These are phyloP conservation scores for Polygonum aviculare DNA, from an alignment of 148 eudicot genomes.

Conservation along the genomic window DNA sequence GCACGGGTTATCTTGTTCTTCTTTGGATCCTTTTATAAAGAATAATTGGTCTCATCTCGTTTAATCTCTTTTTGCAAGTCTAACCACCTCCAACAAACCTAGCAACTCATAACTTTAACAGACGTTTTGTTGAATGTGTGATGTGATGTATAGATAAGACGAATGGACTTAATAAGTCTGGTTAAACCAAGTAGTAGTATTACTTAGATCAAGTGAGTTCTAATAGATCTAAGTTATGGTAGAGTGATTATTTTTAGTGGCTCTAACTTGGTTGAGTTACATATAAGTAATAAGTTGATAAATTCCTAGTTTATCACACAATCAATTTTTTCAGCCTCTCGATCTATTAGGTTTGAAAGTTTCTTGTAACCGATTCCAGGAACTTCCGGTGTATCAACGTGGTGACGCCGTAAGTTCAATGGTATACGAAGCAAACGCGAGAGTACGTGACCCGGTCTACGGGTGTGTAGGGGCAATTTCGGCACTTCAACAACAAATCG, in stretches of 20 bases:
- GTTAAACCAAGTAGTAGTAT: no score
- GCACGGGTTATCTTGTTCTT: constrained; percentile 1
- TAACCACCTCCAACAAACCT: constrained; percentile 6
- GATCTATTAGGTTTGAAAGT: no score
- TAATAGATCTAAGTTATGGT: no score
- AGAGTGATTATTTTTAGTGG: no score
- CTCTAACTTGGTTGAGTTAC: no score
- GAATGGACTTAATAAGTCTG: no score
- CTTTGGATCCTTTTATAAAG: not conserved
- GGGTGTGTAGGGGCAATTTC: constrained; percentile 94
- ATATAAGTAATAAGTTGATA: no score
- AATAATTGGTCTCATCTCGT: not conserved
- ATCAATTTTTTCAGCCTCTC: no score
- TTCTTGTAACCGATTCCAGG: constrained; percentile 23
- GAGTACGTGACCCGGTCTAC: constrained; percentile 81
- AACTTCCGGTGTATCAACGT: constrained; percentile 69
- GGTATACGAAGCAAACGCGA: constrained; percentile 91
- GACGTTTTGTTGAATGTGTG: no score
- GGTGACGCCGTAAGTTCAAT: constrained; percentile 86
- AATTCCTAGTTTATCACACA: no score
- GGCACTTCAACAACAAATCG: constrained; percentile 71
- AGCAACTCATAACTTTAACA: not conserved
- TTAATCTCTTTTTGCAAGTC: not conserved
- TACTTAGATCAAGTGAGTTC: no score
- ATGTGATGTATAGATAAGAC: no score